phyloP scores from a whole-genome alignment of 2,329 filamentous ascomycete genomes.

The Ciborinia camelliae region DNA sequence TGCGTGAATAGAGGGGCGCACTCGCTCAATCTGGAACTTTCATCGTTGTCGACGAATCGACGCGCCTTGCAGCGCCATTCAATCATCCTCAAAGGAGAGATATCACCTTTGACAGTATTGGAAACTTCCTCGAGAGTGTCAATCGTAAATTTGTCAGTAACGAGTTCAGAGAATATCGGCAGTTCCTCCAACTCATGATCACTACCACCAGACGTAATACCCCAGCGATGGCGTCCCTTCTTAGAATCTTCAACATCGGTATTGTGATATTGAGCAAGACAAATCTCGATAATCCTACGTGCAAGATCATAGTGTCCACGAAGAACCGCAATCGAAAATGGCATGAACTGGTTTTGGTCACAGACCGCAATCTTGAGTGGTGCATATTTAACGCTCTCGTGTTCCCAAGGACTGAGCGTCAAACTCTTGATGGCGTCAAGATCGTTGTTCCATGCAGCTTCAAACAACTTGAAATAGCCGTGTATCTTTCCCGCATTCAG shows the following conservation, averaged over 20 bases:
- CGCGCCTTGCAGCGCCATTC: conserved; percentile 39
- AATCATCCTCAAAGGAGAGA: conserved; percentile 54
- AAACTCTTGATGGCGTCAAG: conserved; percentile 61
- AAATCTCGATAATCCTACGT: conserved; percentile 65
- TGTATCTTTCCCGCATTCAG: conserved; percentile 51
- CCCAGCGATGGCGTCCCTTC: conserved; percentile 37
- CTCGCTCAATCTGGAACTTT: neutral
- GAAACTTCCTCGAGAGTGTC: conserved; percentile 70
- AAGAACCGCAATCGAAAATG: conserved; percentile 66
- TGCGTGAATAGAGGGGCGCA: conserved; percentile 19
- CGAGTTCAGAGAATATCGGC: conserved; percentile 51
- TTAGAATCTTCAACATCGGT: conserved; percentile 37
- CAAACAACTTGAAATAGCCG: conserved; percentile 65
- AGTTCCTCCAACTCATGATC: conserved; percentile 36
- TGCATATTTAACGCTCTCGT: conserved; percentile 46
- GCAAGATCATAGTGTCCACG: conserved; percentile 64
- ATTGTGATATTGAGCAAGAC: conserved; percentile 63
- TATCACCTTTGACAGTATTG: conserved; percentile 63
- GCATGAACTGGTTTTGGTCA: conserved; percentile 46
- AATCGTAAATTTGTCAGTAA: conserved; percentile 69
- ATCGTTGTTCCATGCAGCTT: conserved; percentile 72
- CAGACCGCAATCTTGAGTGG: conserved; percentile 62
- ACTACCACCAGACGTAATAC: conserved; percentile 45
- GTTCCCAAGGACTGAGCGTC: conserved; percentile 57
- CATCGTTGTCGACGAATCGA: conserved; percentile 32